phyloP scores from a whole-genome alignment of 139 green algal genomes.

The Coccomyxa sp. region DNA sequence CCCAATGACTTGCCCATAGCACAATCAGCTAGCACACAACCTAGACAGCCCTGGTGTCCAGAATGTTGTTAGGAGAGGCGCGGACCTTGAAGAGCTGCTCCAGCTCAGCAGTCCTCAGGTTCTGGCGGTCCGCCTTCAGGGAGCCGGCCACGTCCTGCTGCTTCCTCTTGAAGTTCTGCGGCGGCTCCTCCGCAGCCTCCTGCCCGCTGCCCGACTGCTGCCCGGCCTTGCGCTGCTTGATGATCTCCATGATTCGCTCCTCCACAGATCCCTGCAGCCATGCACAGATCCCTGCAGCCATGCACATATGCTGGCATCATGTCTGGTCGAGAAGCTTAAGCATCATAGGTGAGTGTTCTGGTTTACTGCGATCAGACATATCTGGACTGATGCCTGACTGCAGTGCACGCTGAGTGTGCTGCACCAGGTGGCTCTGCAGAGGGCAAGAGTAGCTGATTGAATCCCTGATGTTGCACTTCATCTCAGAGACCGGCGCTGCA shows the following conservation, averaged over 20 bases:
- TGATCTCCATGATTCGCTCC: slow-evolving; percentile 63
- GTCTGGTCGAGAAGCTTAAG: too few relatives aligned
- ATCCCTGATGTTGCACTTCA: neutral
- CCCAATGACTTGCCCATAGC: too few relatives aligned
- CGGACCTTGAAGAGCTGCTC: slow-evolving; percentile 44
- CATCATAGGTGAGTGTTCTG: neutral
- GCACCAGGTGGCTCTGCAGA: neutral
- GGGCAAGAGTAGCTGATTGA: too few relatives aligned
- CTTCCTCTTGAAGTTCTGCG: neutral
- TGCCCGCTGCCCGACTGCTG: neutral
- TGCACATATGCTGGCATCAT: neutral
- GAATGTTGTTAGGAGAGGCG: too few relatives aligned
- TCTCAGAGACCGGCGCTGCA: neutral
- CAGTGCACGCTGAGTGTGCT: neutral
- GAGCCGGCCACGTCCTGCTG: slow-evolving; percentile 28
- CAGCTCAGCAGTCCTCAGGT: slow-evolving; percentile 54
- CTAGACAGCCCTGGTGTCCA: too few relatives aligned
- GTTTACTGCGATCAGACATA: neutral
- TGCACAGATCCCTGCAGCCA: neutral
- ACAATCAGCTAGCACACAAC: too few relatives aligned
- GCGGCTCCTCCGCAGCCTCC: neutral
- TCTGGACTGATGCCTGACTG: neutral
- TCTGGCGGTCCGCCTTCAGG: slow-evolving; percentile 37
- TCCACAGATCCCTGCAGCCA: slow-evolving; percentile 49
- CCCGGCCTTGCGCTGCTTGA: slow-evolving; percentile 23